Conservation (phyloP, 257 asterid genomes). For the Cynanchum wilfordii region DNA sequence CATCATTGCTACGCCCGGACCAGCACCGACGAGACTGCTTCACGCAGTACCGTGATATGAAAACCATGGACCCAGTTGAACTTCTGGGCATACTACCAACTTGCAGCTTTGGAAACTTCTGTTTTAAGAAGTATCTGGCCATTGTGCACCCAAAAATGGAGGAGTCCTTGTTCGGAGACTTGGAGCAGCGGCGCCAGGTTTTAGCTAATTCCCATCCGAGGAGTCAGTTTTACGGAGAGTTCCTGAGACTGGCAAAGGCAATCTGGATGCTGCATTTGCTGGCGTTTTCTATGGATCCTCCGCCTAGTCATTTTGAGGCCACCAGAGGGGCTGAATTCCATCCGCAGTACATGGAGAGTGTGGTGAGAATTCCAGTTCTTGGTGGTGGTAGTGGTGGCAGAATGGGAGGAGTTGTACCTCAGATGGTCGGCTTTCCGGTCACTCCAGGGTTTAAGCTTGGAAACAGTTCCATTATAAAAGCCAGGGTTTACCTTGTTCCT, state of each 20-base stretch:
- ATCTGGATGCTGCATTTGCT: slow-evolving; percentile 94
- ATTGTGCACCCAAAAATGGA: slow-evolving; percentile 96
- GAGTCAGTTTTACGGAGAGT: slow-evolving; percentile 81
- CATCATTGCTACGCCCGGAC: slow-evolving; percentile 78
- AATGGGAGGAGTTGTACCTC: slow-evolving; percentile 38
- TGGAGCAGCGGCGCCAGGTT: slow-evolving; percentile 91
- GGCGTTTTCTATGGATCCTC: slow-evolving; percentile 74
- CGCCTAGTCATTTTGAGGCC: slow-evolving; percentile 93
- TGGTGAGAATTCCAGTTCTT: slow-evolving; percentile 44
- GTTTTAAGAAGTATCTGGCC: slow-evolving; percentile 78
- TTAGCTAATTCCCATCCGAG: slow-evolving; percentile 82
- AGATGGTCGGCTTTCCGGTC: slow-evolving; percentile 86
- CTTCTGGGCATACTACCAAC: slow-evolving; percentile 83
- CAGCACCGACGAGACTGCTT: slow-evolving; percentile 86
- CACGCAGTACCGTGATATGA: slow-evolving; percentile 88
- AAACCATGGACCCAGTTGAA: slow-evolving; percentile 86
- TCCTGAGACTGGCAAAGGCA: slow-evolving; percentile 71
- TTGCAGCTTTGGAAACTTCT: slow-evolving; percentile 87
- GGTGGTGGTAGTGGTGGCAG: slow-evolving; percentile 44
- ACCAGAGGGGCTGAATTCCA: slow-evolving; percentile 84
- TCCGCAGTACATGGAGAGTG: slow-evolving; percentile 86
- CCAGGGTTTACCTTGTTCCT: slow-evolving; percentile 76
- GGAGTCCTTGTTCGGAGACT: slow-evolving; percentile 87
- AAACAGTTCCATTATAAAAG: slow-evolving; percentile 65
- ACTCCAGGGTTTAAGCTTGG: slow-evolving; percentile 93